A percentile compares a stretch with the other conserved stretches of the same genome.
These are phyloP conservation scores for Melampsora larici-populina DNA, from an alignment of 1,284 basidiomycete genomes.

Conservation along the genomic window DNA sequence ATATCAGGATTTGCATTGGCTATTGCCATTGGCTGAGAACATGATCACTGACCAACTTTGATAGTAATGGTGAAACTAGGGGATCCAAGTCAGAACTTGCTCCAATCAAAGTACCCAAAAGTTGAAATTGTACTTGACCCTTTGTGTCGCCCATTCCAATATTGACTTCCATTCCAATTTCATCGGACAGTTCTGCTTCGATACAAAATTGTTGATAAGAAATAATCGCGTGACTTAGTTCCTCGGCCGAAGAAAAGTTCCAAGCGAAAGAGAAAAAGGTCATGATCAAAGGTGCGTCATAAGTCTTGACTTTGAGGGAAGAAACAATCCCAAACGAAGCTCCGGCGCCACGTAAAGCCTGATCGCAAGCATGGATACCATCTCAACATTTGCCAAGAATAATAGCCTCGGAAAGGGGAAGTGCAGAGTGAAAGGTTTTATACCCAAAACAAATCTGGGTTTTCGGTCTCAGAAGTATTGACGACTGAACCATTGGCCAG, in stretches of 20 bases:
- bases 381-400: no score
- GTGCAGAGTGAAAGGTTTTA: neutral
- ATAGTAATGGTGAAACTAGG: constrained; percentile 18
- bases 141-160: neutral
- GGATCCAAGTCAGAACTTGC: neutral
- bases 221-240: neutral
- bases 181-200: neutral
- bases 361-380: no score
- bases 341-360: constrained; percentile 37
- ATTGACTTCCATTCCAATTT: constrained; percentile 12
- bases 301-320: constrained; percentile 1
- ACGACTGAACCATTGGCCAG: constrained; percentile 52
- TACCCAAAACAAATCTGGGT: constrained; percentile 47
- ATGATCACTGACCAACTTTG: constrained; percentile 15
- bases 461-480: constrained; percentile 44
- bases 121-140: neutral
- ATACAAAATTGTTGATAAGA: constrained; percentile 14
- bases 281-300: neutral
- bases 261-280: constrained; percentile 18
- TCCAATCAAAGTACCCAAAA: constrained; percentile 15
- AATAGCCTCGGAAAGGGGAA: no score
- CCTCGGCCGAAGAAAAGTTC: neutral
- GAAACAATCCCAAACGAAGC: constrained; percentile 32
- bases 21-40: neutral
- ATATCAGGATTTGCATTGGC: neutral